These are phyloP conservation scores for Lithospermum erythrorhizon DNA, from an alignment of 257 asterid genomes.

Conservation along the genomic window DNA sequence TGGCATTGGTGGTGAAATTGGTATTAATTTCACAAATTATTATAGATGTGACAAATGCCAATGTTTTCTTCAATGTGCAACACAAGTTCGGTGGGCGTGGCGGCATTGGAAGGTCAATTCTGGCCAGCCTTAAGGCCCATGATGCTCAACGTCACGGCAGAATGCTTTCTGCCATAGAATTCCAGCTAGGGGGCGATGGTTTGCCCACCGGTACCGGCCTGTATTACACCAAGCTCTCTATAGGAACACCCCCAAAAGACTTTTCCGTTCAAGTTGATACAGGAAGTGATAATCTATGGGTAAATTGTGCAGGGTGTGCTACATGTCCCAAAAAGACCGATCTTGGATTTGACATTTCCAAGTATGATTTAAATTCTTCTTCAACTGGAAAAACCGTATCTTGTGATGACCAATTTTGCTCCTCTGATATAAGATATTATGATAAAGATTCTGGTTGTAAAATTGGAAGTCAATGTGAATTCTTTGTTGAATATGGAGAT, in stretches of 20 bases:
- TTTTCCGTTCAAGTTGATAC: constrained; percentile 63
- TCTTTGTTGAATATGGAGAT: constrained; percentile 43
- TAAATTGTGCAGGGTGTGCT: constrained; percentile 42
- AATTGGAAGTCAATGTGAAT: constrained; percentile 34
- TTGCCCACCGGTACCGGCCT: constrained; percentile 50
- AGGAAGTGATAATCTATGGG: constrained; percentile 61
- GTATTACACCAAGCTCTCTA: constrained; percentile 43
- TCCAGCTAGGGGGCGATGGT: constrained; percentile 43
- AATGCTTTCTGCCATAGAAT: constrained; percentile 34
- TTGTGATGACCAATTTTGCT: constrained; percentile 48
- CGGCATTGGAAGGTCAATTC: constrained; percentile 9
- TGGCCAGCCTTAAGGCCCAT: constrained; percentile 34
- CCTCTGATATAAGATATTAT: constrained; percentile 19
- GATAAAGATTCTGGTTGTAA: constrained; percentile 30
- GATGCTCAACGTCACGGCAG: constrained; percentile 52
- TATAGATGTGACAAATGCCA: not conserved
- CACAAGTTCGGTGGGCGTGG: constrained; percentile 25
- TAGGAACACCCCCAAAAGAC: constrained; percentile 47
- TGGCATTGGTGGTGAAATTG: not conserved
- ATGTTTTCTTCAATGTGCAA: constrained; percentile 45
- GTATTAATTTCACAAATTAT: not conserved
- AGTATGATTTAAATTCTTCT: constrained; percentile 39
- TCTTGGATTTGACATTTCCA: constrained; percentile 37
- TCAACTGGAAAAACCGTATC: constrained; percentile 32
- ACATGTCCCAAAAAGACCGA: constrained; percentile 46